Base-by-base conservation (phyloP, 305 asterid species). In the Fraxinus dipetala region DNA sequence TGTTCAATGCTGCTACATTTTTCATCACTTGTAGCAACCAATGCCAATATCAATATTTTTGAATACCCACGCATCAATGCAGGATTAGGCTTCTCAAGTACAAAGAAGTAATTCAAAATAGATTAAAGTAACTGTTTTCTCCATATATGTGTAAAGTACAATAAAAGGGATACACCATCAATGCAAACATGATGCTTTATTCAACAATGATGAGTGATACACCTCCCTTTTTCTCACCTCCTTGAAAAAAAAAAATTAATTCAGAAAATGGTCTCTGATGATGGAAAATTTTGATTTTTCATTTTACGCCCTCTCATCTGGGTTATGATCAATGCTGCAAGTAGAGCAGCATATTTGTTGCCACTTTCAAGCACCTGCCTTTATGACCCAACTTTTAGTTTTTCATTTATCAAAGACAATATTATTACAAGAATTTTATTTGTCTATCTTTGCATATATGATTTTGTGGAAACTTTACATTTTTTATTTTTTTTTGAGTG, bases 381-480 rank as follows among this genome's bases (percentile, higher is more conserved):
- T 65, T 48, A 5, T 45, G 56, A 16, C 32, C 43, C 75, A 31
- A 69, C 36, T 69, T 69, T 14, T 24, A 28, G 40, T 69, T 31
- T 69, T 28, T 30, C 75, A 30, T 69, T 69, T 14, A 69, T 69
- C 43, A 31, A 69, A 69, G 24, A 13, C 11, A 69, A 6, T 31
- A 31, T 69, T 14, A 14, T 30, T 30, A 69, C 22, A 14, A 31
- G 40, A 28, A 24, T 28, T 28, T 80, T 28, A 32, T 40, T 16
- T 40, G 75, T 73, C n/a, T 59, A 67, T 85, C 72, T 45, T 18
- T 43, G 61, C 72, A 8, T 67, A 31, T 36, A 54, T 72, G 67
- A 38, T 28, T 30, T 51, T 16, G 11, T 69, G 38, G 75, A 30
- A 28, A 26, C 74, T 28, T 8, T 69, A 30, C 20, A 43, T 45